Percentiles rank a stretch among this genome's conserved stretches.
Evolutionary conservation across 306 rosid genomes (phyloP).

Genomic region (Sicyos edulis): DNA sequence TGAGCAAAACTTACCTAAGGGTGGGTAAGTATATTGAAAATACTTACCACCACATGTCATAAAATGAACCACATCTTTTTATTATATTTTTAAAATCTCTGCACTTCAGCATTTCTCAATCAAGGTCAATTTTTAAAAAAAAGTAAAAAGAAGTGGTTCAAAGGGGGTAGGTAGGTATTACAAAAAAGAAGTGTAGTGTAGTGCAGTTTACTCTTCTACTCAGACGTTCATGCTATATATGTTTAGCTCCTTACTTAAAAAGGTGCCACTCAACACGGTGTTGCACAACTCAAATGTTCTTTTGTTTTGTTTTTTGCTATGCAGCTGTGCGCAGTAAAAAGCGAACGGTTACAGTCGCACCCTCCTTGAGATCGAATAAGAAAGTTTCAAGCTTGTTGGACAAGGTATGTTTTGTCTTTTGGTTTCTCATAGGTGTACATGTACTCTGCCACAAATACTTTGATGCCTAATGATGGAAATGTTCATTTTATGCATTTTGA

Average conservation of each 20-base stretch:
- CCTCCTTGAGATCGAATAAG: conserved; percentile 84
- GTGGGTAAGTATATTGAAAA: no score
- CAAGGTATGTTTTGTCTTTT: conserved; percentile 43
- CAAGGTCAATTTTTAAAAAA: no score
- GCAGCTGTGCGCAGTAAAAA: conserved; percentile 59
- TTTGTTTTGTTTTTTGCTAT: conserved; percentile 10
- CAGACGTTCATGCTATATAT: neutral
- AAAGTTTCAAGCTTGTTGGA: conserved; percentile 87
- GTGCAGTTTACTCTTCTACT: conserved; percentile 1
- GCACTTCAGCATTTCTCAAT: no score
- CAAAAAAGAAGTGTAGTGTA: no score
- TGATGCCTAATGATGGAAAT: no score
- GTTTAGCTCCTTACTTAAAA: neutral
- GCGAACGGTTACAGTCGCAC: conserved; percentile 59
- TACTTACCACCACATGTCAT: no score
- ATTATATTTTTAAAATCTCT: no score
- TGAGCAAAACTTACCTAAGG: no score
- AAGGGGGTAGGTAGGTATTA: no score
- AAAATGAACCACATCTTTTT: no score
- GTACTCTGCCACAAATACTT: neutral
- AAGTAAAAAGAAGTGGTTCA: no score
- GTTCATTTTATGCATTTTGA: neutral
- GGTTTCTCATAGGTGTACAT: neutral
- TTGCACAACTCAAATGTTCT: conserved; percentile 8
- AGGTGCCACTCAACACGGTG: neutral